These are phyloP conservation scores for Phalaenopsis equestris DNA, from an alignment of 106 monocot genomes.

Conservation along the genomic window DNA sequence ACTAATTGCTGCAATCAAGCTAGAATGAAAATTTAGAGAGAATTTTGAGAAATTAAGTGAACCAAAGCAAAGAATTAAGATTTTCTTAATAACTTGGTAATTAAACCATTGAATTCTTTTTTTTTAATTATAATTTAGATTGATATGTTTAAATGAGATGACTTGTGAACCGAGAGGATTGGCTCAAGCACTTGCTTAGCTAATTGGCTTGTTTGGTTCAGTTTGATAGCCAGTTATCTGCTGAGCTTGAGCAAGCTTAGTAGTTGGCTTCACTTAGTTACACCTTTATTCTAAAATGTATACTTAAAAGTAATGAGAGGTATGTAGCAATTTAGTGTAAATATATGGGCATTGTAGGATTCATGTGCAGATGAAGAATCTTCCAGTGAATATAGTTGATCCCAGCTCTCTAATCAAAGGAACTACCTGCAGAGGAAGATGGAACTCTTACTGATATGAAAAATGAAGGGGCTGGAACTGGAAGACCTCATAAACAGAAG, in stretches of 20 bases:
- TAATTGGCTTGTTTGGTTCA: neutral
- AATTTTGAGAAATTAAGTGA: neutral
- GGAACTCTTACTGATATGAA: slow-evolving; percentile 18
- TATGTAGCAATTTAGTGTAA: slow-evolving; percentile 1
- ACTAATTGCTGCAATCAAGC: neutral
- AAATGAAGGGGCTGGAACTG: slow-evolving; percentile 22
- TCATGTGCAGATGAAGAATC: neutral
- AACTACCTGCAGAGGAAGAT: slow-evolving; percentile 29
- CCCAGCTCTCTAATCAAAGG: neutral
- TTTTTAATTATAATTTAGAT: neutral
- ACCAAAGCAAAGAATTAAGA: neutral
- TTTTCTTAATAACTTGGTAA: neutral
- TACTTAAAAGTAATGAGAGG: neutral
- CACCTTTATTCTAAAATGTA: neutral
- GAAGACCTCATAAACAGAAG: slow-evolving; percentile 31
- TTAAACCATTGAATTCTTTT: neutral
- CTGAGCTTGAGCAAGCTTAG: neutral
- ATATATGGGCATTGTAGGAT: slow-evolving; percentile 1
- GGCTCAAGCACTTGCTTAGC: neutral
- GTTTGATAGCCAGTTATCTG: neutral
- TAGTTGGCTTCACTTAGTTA: neutral
- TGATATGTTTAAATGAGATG: neutral
- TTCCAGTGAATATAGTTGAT: slow-evolving; percentile 1
- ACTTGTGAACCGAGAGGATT: neutral
- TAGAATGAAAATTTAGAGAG: neutral